Base-by-base conservation (phyloP, 164 flowering plant genomes). In the Aristolochia contorta region DNA sequence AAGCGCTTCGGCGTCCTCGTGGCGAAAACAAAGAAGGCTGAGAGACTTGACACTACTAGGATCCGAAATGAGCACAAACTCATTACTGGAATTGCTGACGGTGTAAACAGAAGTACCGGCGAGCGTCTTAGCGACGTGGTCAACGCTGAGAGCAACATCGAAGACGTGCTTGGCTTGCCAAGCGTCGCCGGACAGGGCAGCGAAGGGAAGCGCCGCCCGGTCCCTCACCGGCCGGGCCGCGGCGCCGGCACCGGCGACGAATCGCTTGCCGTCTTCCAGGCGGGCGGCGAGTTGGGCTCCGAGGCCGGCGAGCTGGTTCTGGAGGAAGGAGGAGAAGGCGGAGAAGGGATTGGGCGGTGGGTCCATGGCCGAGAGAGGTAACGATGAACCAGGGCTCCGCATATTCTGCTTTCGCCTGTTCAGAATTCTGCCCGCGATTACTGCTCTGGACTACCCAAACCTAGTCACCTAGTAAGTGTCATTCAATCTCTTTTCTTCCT, bases 21-120 rank as follows among this genome's bases (percentile, higher is more conserved):
- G 74, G 4, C 97, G 89, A 60, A 93, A 93, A 62, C 93, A 93
- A 24, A 93, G 92, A 65, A 93, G 64, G 6, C 98, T 84, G 25
- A 93, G 83, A 12, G 98, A 90, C 65, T 82, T 93, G 57, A 65
- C 57, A 16, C 78, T 88, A 45, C 70, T 71, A 24, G 96, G 86
- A 67, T 93, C 96, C 19, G 98, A 93, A 15, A 87, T 68, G 37
- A 90, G 89, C 41, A 90, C 98, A 71, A 93, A 89, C 74, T 90
- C 98, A 60, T 90, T 93, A 57, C 81, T 80, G 15, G 94, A 72
- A 66, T 90, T 93, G 71, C 98, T 81, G 41, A 93, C 94, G 0
- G 98, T 84, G 66, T 79, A 90, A 0, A 93, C 91, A 9, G 87
- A 56, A 14, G 98, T 87, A 49, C 98, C 96, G 9, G 76, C 70